A percentile compares a stretch with the other conserved stretches of the same genome.
Evolutionary conservation across 148 eudicot species (phyloP).

Genomic region (Chenopodium suecicum): DNA sequence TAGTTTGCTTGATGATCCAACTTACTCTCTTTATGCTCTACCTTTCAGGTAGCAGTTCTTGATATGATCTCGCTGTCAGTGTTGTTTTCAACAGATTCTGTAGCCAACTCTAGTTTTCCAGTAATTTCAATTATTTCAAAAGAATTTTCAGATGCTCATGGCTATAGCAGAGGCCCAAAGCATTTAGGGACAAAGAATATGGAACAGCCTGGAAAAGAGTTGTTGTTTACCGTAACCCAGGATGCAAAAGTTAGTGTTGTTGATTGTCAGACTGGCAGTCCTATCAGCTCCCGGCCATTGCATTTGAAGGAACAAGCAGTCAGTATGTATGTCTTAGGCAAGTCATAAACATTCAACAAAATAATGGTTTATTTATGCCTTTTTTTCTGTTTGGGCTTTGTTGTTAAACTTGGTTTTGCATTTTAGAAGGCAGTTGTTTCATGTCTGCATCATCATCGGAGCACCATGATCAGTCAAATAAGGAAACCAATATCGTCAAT

Average conservation of each 20-base stretch:
- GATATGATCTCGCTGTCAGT: conserved; percentile 54
- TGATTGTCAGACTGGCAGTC: conserved; percentile 44
- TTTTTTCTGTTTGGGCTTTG: conserved; percentile 3
- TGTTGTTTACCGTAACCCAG: conserved; percentile 51
- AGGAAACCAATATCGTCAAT: conserved; percentile 21
- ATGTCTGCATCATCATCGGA: conserved; percentile 23
- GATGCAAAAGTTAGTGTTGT: conserved; percentile 56
- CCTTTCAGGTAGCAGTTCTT: conserved; percentile 67
- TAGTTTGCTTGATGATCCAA: neutral
- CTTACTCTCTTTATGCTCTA: neutral
- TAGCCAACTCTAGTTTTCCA: conserved; percentile 37
- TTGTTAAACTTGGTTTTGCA: conserved; percentile 20
- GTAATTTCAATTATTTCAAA: conserved; percentile 42
- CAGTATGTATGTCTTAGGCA: conserved; percentile 73
- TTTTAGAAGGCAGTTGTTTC: conserved; percentile 35
- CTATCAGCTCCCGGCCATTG: conserved; percentile 45
- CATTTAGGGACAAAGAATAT: conserved; percentile 28
- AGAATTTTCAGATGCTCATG: conserved; percentile 25
- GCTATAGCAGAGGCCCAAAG: conserved; percentile 38
- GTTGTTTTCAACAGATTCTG: conserved; percentile 42
- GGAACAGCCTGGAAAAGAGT: conserved; percentile 42
- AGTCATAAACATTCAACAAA: conserved; percentile 32
- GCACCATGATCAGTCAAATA: conserved; percentile 29
- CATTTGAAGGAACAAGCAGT: conserved; percentile 54
- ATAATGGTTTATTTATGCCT: conserved; percentile 1